Percentiles rank a stretch among this genome's conserved stretches.
These are phyloP conservation scores for Lasiodiplodia gonubiensis DNA, from an alignment of 2,329 filamentous ascomycete species.

Conservation along the genomic window DNA sequence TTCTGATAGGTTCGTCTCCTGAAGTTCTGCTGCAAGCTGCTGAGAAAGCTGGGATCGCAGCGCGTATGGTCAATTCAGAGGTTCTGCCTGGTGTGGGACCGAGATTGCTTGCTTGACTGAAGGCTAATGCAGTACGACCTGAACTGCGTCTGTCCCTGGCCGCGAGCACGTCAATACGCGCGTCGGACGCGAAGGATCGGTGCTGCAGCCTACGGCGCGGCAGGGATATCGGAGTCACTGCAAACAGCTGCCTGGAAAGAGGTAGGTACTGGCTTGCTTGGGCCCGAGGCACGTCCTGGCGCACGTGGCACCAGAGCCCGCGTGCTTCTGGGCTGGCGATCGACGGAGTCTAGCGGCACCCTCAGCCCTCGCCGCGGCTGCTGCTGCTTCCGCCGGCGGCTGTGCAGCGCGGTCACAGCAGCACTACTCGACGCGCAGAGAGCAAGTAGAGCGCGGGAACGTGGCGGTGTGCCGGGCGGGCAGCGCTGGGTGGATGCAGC, in stretches of 20 bases:
- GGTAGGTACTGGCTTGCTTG: neutral
- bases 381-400: neutral
- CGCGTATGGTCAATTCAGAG: neutral
- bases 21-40: constrained; percentile 6
- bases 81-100: too few species aligned
- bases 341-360: neutral
- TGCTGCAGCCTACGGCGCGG: constrained; percentile 6
- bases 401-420: neutral
- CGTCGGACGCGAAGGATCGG: neutral
- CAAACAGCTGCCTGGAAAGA: constrained; percentile 7
- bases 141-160: neutral
- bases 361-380: neutral
- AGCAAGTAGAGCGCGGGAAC: constrained; percentile 12
- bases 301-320: constrained; percentile 17
- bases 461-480: constrained; percentile 6
- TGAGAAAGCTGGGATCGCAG: neutral
- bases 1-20: neutral
- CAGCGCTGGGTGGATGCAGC: neutral
- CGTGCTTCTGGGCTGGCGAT: constrained; percentile 8
- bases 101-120: neutral
- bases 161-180: neutral
- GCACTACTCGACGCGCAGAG: neutral
- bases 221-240: neutral
- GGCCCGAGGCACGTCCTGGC: neutral
- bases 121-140: constrained; percentile 10